Evolutionary conservation across 2,329 filamentous ascomycete genomes (phyloP), one percentile per base, ranked within the genome.

Genomic region (Fusarium sp.): DNA sequence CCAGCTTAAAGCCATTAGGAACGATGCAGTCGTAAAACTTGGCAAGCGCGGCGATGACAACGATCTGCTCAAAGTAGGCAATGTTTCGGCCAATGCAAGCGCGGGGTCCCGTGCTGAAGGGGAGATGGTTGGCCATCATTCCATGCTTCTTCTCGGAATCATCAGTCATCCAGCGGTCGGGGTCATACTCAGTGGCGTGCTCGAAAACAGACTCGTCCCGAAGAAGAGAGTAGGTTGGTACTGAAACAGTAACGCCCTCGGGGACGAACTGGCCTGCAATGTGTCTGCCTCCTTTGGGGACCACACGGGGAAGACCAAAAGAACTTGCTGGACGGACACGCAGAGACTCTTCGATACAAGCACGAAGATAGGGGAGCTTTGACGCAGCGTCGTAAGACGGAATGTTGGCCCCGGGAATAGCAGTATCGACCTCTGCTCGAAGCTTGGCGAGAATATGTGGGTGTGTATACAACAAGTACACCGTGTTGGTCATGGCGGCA

Each of bases 11-110:
- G 7, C 34, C 27, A 13, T n/a, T 23, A 5, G 3, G 45, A 30
- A 23, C 16, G 7, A 23, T 30, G 32, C 35, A 54, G 27, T 68
- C 56, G 30, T 45, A 68, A 20, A 45, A 45, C 43, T 43, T 68
- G 2, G 34, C 61, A 14, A 68, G 10, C 1, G 56, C 23, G 1
- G 66, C 32, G 25, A 68, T 57, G 8, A 68, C 16, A 11, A 68
- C 25, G 25, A 68, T 18, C 23, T 65, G 56, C 30, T 68, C 66
- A 39, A 56, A 68, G 37, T 68, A 68, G 4, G 66, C 61, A 56
- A 68, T 68, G 37, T 68, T 68, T 20, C 66, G 34, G 13, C 66
- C 66, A 48, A 68, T 68, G 11, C 61, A 68, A n/a, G 66, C 66
- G 4, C 66, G n/a, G 4, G 66, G 35, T 6, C 61, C 66, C 3